Evolutionary conservation across 805 yeast genomes (phyloP).

Genomic region (Suhomyces sp.): DNA sequence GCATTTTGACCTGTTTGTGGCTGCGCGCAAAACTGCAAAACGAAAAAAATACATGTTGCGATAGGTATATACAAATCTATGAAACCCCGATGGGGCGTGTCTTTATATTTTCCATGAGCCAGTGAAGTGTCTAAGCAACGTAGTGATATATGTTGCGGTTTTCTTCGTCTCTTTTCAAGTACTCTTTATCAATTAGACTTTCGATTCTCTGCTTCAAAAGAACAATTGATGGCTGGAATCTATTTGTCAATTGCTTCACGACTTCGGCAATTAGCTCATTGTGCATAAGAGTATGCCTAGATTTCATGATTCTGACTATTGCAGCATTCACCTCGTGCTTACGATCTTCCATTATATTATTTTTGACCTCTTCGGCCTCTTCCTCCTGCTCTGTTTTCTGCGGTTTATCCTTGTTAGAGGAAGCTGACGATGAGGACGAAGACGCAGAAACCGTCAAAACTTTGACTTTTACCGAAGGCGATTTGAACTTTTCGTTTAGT

Average conservation of each 20-base stretch:
- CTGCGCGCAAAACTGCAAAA: background rate
- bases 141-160: constrained; percentile 62
- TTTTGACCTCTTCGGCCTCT: constrained; percentile 53
- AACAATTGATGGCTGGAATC: constrained; percentile 69
- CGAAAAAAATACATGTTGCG: background rate
- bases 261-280: constrained; percentile 67
- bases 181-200: constrained; percentile 75
- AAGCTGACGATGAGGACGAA: constrained; percentile 16
- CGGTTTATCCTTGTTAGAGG: constrained; percentile 12
- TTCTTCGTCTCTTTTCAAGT: constrained; percentile 65
- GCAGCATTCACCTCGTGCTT: constrained; percentile 77
- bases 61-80: background rate
- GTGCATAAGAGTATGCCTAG: constrained; percentile 58
- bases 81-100: background rate
- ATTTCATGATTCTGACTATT: constrained; percentile 82
- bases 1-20: background rate
- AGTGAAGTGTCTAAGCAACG: constrained; percentile 41
- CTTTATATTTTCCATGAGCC: background rate
- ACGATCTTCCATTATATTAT: constrained; percentile 60
- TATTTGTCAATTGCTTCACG: constrained; percentile 51
- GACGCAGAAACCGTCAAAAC: constrained; percentile 63
- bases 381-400: constrained; percentile 47
- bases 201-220: constrained; percentile 72
- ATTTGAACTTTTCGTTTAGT: constrained; percentile 65
- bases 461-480: constrained; percentile 67